Base-by-base conservation (phyloP, 2,329 filamentous ascomycete genomes). In the Tolypocladium endophyticum region DNA sequence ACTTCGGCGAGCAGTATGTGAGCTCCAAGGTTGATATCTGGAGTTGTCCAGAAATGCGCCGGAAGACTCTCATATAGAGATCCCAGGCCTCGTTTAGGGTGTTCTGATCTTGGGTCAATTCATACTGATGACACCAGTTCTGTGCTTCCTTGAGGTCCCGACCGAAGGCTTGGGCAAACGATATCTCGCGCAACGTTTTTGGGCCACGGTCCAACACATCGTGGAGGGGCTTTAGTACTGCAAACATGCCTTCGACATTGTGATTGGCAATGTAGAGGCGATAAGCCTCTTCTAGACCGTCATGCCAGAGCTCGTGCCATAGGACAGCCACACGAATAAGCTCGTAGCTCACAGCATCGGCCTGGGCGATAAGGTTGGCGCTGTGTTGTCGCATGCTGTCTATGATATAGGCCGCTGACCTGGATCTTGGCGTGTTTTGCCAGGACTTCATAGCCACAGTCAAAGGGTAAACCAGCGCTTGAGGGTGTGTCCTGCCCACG, bases 31-130 rank as follows among this genome's bases (percentile, higher is more conserved):
- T 90, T 67, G 92, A 96, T 64, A 99, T 83, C 68, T 97, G 94
- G 4, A 99, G 77, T 74, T 99, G 95, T 63, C 93, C 85, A 55
- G 89, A 89, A 70, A 99, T 97, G 71, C 95, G 90, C 62, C 92
- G 87, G 85, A 99, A 99, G 0, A 97, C 94, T 65, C 96, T 92
- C 74, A 99, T 99, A 75, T 99, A 99, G 20, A 99, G 83, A 74
- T 99, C 95, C 94, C 95, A 99, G 8, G 94, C 94, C 74, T 96
- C 92, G 70, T 97, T 99, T 55, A 99, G 84, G 71, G 99, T 94
- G 56, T 90, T 93, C 61, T 94, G 86, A 69, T 99, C 94, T 57
- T 87, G 83, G n/a, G 90, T 94, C 47, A 86, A 85, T 68, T 90
- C 87, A 75, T 96, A 99, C 58, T 95, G 90, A 62, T 90, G 87